Percentiles rank a stretch among this genome's conserved stretches.
phyloP scores from a whole-genome alignment of 208 protist species.

The Leishmania turanica region DNA sequence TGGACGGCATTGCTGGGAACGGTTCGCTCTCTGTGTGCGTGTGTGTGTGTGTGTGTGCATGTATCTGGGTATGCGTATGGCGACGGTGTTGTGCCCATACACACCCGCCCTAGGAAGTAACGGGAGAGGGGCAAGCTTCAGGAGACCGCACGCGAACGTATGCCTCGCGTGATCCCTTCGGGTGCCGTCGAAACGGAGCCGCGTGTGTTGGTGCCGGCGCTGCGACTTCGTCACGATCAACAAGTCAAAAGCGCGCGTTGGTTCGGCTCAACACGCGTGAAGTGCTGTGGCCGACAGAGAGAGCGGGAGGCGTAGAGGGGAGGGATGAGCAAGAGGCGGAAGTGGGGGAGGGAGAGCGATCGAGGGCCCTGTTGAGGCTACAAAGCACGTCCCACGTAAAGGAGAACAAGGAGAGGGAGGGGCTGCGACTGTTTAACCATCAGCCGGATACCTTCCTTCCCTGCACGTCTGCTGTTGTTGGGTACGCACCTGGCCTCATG shows the following conservation, averaged over 20 bases:
- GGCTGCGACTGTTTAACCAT: not conserved
- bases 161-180: too few relatives aligned
- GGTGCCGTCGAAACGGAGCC: not conserved
- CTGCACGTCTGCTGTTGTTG: not conserved
- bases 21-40: slow-evolving; percentile 5
- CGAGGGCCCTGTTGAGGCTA: not conserved
- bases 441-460: not conserved
- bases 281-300: not conserved
- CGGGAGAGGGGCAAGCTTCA: slow-evolving; percentile 1
- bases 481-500: not conserved
- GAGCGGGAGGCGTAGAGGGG: not conserved
- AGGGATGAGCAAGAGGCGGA: not conserved
- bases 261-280: not conserved
- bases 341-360: not conserved
- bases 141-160: not conserved
- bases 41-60: not conserved
- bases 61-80: not conserved
- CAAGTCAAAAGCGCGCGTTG: not conserved
- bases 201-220: not conserved
- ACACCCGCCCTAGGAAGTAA: not conserved
- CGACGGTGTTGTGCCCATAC: slow-evolving; percentile 1
- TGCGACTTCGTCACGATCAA: not conserved
- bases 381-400: not conserved
- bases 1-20: slow-evolving; percentile 48
- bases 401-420: not conserved